phyloP scores from a whole-genome alignment of 73 alveolate species.

The Paramecium caudatum region DNA sequence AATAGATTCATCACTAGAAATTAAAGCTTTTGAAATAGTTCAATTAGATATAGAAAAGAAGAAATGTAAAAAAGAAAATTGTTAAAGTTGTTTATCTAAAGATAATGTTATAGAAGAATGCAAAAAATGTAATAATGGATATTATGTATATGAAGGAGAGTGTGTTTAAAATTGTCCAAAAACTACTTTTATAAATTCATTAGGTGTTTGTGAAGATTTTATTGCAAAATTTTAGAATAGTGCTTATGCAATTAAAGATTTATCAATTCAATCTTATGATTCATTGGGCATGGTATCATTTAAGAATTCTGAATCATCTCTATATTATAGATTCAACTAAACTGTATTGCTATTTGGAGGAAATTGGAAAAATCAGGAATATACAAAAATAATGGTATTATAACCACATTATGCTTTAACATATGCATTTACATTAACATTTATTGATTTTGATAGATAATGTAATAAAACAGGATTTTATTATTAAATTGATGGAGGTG shows the following conservation, averaged over 20 bases:
- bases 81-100: not conserved
- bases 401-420: slow-evolving; percentile 20
- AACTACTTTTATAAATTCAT: too few relatives aligned
- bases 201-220: too few relatives aligned
- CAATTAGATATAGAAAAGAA: not conserved
- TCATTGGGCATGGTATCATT: too few relatives aligned
- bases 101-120: not conserved
- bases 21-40: not conserved
- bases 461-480: not conserved
- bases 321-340: not conserved
- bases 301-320: too few relatives aligned
- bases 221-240: too few relatives aligned
- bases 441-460: not conserved
- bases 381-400: not conserved
- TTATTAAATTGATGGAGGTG: not conserved
- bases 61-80: not conserved
- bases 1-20: not conserved
- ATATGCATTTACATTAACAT: slow-evolving; percentile 4
- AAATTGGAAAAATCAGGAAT: slow-evolving; percentile 9
- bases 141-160: not conserved
- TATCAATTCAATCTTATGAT: too few relatives aligned
- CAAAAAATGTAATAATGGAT: slow-evolving; percentile 23
- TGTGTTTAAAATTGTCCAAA: slow-evolving; percentile 20
- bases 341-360: slow-evolving; percentile 9
- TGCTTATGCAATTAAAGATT: too few relatives aligned